A percentile compares a stretch with the other conserved stretches of the same genome.
phyloP scores from a whole-genome alignment of 148 eudicot species.

The Selenicereus undatus region DNA sequence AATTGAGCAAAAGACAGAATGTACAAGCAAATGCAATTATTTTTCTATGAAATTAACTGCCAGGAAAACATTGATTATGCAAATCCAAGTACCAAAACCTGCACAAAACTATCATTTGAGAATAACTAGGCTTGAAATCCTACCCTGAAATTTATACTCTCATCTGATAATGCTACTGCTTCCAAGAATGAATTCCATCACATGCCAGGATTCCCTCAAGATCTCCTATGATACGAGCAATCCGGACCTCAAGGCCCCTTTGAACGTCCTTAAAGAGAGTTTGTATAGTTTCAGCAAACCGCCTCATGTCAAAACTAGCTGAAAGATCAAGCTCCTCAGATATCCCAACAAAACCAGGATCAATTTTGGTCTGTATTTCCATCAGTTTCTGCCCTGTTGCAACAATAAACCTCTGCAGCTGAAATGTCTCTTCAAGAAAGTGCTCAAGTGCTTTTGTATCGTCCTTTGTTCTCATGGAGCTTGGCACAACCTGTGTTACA shows the following conservation, averaged over 20 bases:
- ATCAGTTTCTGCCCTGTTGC: slow-evolving; percentile 93
- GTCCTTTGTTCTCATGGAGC: slow-evolving; percentile 45
- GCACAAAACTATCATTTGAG: neutral
- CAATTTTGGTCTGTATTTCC: slow-evolving; percentile 68
- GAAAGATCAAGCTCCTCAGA: slow-evolving; percentile 39
- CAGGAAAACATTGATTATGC: neutral
- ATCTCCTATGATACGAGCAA: slow-evolving; percentile 83
- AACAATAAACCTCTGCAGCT: slow-evolving; percentile 79
- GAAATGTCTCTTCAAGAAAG: slow-evolving; percentile 91
- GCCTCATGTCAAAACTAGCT: slow-evolving; percentile 62
- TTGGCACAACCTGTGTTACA: slow-evolving; percentile 30
- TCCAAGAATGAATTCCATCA: slow-evolving; percentile 72
- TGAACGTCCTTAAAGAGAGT: slow-evolving; percentile 72
- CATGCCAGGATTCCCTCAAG: slow-evolving; percentile 82
- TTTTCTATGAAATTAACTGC: neutral
- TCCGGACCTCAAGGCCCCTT: slow-evolving; percentile 80
- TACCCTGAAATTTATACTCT: neutral
- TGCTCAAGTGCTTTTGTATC: slow-evolving; percentile 60
- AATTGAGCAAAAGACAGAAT: neutral
- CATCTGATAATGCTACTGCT: slow-evolving; percentile 18
- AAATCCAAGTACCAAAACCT: no score
- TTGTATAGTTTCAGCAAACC: slow-evolving; percentile 67
- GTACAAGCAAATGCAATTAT: neutral
- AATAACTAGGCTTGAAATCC: neutral
- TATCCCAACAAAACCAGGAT: slow-evolving; percentile 47